Evolutionary conservation across 345 rosid genomes (phyloP).

Genomic region (Gossypium australe): DNA sequence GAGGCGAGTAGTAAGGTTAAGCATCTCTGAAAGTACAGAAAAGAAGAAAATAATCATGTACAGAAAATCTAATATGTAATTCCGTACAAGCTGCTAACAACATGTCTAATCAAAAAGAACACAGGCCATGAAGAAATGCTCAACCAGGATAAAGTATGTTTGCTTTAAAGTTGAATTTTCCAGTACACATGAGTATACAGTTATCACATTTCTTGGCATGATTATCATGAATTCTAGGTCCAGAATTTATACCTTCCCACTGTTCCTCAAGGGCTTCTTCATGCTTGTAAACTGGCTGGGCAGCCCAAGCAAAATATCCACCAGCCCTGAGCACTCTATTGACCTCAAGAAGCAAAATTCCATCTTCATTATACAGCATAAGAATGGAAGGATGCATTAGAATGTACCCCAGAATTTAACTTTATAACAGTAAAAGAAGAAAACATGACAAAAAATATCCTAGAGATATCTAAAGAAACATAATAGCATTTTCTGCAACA

Average conservation of each 20-base stretch:
- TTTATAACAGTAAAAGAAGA: conserved; percentile 8
- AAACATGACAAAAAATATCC: neutral
- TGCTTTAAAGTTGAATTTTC: conserved; percentile 2
- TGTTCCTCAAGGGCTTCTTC: conserved; percentile 71
- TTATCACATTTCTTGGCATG: neutral
- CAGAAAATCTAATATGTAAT: neutral
- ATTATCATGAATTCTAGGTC: conserved; percentile 1
- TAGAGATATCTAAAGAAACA: neutral
- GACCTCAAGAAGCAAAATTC: conserved; percentile 89
- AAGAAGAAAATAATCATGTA: conserved; percentile 2
- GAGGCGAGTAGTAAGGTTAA: conserved; percentile 71
- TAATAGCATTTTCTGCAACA: neutral
- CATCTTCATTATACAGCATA: conserved; percentile 49
- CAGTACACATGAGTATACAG: conserved; percentile 4
- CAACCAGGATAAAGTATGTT: neutral
- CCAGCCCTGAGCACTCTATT: conserved; percentile 92
- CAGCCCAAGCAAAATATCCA: conserved; percentile 98
- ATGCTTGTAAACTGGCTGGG: conserved; percentile 95
- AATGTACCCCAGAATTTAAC: conserved; percentile 5
- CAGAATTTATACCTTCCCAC: conserved; percentile 66
- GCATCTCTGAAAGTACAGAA: conserved; percentile 65
- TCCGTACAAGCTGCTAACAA: neutral
- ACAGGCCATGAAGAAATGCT: neutral
- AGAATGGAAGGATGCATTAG: conserved; percentile 17
- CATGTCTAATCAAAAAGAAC: neutral